Evolutionary conservation across 495 filamentous ascomycete species (phyloP), one percentile per base, ranked within the genome.

Genomic region (Sabuloglossum arenarium): DNA sequence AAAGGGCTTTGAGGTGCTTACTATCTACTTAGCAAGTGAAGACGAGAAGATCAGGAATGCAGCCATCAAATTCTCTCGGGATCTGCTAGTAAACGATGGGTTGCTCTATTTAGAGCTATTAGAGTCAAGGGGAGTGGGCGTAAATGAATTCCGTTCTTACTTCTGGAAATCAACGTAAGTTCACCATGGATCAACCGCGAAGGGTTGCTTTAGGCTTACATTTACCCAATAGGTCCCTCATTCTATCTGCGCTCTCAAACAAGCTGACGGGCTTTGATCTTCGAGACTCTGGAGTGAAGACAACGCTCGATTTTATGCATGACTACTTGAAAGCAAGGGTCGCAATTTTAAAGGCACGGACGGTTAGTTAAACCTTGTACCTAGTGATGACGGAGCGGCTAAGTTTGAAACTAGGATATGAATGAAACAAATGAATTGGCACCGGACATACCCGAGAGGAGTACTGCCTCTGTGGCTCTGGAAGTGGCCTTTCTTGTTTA

Each of bases 401-500:
- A 39, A 54, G 37, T 12, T 28, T 31, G 19, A 37, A 37, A 29
- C 37, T 24, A 43, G 53, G 53, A 54, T 25, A 23, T 37, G 53
- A 37, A 54, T 16, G 53, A 21, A 25, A 51, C 25, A 11, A 37
- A 8, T 16, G 53, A 54, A 16, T 37, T 25, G 11, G 9, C 27
- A 37, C 5, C 53, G 19, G 53, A 68, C 30, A 63, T 68, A 3
- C 61, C 62, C 28, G 66, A 67, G 58, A 58, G 65, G 27, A 61
- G 58, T 14, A 68, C 59, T 19, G 64, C 66, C 19, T 69, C 67
- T 42, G 59, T 62, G 16, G 60, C 59, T 59, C 67, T 79, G 3
- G 79, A 82, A 65, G 75, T 76, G 0, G 65, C 78, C 4, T 74
- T 82, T 57, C 65, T 82, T 5, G 73, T 81, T 2, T 71, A 76